Base-by-base conservation (phyloP, 768 basidiomycete genomes). In the Auriscalpium vulgare region DNA sequence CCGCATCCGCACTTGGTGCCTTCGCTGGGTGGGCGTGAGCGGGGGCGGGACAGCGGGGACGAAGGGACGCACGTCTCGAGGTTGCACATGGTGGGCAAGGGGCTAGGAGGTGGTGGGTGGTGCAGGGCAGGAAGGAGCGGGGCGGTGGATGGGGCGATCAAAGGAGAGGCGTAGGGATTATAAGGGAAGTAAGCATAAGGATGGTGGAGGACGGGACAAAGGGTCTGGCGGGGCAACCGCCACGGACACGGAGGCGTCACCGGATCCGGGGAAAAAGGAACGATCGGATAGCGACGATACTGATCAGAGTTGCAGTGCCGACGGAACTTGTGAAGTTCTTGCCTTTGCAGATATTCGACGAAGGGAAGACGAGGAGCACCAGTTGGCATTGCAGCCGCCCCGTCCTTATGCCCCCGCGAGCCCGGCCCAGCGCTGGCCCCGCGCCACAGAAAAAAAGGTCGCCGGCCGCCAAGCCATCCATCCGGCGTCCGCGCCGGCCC, bases 1-100 rank as follows among this genome's bases (percentile, higher is more conserved):
- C 88, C 88, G 68, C 88, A 91, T 66, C 84, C 86, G 65, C 83
- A 75, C 73, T 83, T 82, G 59, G 79, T 83, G 60, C 85, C 88
- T 77, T 87, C 84, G 64, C 87, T 89, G 72, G 40, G 68, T 48
- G 43, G 60, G 63, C 9, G 34, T 47, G 9, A 47, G 37, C 46
- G 16, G 53, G 7, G 45, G 64, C 69, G 47, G 48, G 66, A 54
- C 60, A 54, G 57, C 16, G 37, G 9, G n/a, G 50, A 10, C 37
- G 35, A 47, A 21, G 53, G 13, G 44, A 64, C 71, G 50, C 59
- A 73, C 72, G 73, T 74, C 50, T 71, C 68, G 61, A 71, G 71
- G 56, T 72, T 68, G 65, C 72, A 73, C 72, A 74, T 74, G 56
- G 51, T 45, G 45, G 38, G 36, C 37, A 13, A 16, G 35, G 19